A percentile compares a stretch with the other conserved stretches of the same genome.
Evolutionary conservation across 1,139 yeast species (phyloP).

Genomic region (Torulaspora pretoriensis): DNA sequence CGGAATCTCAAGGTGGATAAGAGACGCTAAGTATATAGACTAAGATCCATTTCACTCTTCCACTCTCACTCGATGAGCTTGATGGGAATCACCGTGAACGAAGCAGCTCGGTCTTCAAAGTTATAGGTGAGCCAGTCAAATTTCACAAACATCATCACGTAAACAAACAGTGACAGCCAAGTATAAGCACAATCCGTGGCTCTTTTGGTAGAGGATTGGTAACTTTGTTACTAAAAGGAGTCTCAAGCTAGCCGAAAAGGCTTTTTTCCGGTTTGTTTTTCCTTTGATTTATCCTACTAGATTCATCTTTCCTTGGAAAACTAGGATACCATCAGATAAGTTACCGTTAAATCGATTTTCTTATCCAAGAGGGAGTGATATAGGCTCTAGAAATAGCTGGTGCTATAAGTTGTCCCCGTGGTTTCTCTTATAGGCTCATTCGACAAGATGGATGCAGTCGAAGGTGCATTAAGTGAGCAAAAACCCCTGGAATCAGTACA

Average conservation of each 20-base stretch:
- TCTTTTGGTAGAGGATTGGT: slow-evolving; percentile 9
- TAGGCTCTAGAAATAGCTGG: not conserved
- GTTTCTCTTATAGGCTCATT: not conserved
- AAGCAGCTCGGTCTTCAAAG: slow-evolving; percentile 4
- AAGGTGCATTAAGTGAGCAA: slow-evolving; percentile 10
- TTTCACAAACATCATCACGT: slow-evolving; percentile 14
- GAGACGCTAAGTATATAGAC: slow-evolving; percentile 16
- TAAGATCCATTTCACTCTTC: no score
- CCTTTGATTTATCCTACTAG: not conserved
- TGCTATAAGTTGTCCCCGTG: not conserved
- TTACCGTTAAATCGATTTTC: not conserved
- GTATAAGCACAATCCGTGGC: slow-evolving; percentile 7
- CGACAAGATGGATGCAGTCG: slow-evolving; percentile 12
- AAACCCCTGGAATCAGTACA: slow-evolving; percentile 6
- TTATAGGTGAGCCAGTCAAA: slow-evolving; percentile 9
- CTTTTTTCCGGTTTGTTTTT: slow-evolving; percentile 1
- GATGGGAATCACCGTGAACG: slow-evolving; percentile 5
- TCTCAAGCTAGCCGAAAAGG: slow-evolving; percentile 4
- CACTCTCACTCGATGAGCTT: not conserved
- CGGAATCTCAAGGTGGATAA: slow-evolving; percentile 49
- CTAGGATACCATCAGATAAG: not conserved
- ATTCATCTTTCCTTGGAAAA: not conserved
- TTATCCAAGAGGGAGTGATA: not conserved
- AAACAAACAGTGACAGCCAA: slow-evolving; percentile 10
- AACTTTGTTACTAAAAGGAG: slow-evolving; percentile 11